Base-by-base conservation (phyloP, 192 early-diverging fungal species). In the Entomortierella parvispora region DNA sequence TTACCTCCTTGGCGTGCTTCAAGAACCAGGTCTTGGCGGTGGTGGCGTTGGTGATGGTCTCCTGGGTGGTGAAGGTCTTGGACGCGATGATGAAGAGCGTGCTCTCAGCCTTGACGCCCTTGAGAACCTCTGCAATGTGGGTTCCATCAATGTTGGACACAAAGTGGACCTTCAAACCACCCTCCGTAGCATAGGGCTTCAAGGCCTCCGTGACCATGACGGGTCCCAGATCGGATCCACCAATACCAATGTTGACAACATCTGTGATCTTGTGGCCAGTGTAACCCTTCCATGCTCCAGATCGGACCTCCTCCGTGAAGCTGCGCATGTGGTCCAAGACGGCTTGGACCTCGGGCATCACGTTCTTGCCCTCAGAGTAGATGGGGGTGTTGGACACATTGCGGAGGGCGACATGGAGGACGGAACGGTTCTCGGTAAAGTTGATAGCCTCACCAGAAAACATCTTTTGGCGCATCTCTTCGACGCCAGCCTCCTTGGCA, bases 191-290 rank as follows among this genome's bases (percentile, higher is more conserved):
- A 81, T 95, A 98, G 25, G 91, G 93, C 86, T 98, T 98, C 67
- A 99, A 86, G 9, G 97, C 96, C 83, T 99, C 96, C n/a, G 96
- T 98, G 22, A 96, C 97, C 96, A 99, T 99, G 58, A 96, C 95
- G 23, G 97, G 97, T 32, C 97, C 97, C 37, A 99, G 86, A 81
- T 99, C 97, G 3, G 96, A 97, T 74, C 97, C 97, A 80, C 97
- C 97, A 72, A 99, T 99, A 64, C 97, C 97, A 85, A 99, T 97
- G 88, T 99, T 99, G 80, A 99, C 93, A 49, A 99, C 79, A 76
- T 98, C 96, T 40, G 93, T 95, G 77, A 99, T 98, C 45, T 84
- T 69, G 81, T 97, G 85, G 60, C 97, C 97, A 33, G 96, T 96
- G 79, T 97, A 99, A 29, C 97, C 97, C 79, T 88, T 96, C 97